Evolutionary conservation across 2,329 filamentous ascomycete genomes (phyloP).

Genomic region (Penicillium sp.): DNA sequence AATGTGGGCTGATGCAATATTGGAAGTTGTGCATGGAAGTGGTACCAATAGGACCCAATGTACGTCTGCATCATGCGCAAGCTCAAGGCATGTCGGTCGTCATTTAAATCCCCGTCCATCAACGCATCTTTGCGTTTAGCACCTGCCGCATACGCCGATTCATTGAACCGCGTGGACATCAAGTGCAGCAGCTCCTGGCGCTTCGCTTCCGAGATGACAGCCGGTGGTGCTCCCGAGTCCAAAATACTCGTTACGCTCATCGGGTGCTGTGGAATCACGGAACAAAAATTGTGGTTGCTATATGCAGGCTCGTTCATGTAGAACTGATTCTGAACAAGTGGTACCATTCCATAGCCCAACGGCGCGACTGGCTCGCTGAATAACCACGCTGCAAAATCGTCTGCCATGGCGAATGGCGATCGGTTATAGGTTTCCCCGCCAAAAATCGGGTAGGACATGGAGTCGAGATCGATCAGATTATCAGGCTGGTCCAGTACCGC

Average conservation of each 20-base stretch:
- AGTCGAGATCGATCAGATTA: constrained; percentile 26
- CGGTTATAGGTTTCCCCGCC: constrained; percentile 74
- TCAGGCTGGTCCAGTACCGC: constrained; percentile 13
- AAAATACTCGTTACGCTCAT: constrained; percentile 84
- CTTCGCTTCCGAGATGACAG: constrained; percentile 76
- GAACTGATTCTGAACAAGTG: constrained; percentile 42
- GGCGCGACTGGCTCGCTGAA: constrained; percentile 61
- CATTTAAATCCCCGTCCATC: constrained; percentile 65
- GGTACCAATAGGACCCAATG: constrained; percentile 84
- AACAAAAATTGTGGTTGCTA: constrained; percentile 40
- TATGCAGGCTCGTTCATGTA: constrained; percentile 44
- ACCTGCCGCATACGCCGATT: constrained; percentile 64
- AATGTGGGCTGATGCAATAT: constrained; percentile 94
- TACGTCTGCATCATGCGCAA: constrained; percentile 93
- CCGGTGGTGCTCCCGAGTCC: constrained; percentile 69
- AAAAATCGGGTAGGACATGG: constrained; percentile 64
- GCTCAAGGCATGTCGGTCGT: constrained; percentile 59
- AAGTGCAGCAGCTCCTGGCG: constrained; percentile 72
- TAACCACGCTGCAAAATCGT: constrained; percentile 77
- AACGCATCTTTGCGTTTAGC: constrained; percentile 68
- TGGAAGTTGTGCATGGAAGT: constrained; percentile 88
- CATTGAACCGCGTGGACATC: constrained; percentile 72
- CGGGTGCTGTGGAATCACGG: constrained; percentile 57
- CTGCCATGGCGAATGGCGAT: constrained; percentile 77
- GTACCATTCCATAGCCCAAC: constrained; percentile 43